Conservation (phyloP, 345 rosid genomes). For the Ricinus communis region DNA sequence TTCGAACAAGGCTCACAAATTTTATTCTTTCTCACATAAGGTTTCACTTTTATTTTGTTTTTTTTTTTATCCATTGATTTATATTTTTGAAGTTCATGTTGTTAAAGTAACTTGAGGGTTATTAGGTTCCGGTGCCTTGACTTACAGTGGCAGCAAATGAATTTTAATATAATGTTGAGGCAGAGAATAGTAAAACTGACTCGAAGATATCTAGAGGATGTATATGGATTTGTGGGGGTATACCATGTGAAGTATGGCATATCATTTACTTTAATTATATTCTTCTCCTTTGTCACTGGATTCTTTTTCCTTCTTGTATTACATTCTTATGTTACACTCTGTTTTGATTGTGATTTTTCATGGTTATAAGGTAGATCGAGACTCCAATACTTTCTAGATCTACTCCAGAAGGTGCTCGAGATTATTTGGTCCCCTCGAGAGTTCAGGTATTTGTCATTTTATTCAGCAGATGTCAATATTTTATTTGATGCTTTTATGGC, state of each 20-base stretch:
- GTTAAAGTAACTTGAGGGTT: neutral
- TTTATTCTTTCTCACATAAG: neutral
- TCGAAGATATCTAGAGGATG: constrained; percentile 82
- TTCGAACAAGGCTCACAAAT: neutral
- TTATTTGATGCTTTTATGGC: neutral
- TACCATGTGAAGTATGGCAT: constrained; percentile 7
- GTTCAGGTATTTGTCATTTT: constrained; percentile 67
- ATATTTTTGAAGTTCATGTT: neutral
- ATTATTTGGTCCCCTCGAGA: constrained; percentile 95
- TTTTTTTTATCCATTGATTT: neutral
- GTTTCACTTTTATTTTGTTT: neutral
- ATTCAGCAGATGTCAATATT: neutral
- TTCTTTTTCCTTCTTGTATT: neutral
- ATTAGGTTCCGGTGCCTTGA: constrained; percentile 87
- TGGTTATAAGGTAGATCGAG: constrained; percentile 79
- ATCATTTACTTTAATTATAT: neutral
- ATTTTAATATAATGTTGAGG: constrained; percentile 65
- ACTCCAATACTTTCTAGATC: constrained; percentile 95
- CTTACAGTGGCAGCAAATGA: constrained; percentile 90
- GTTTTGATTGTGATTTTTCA: constrained; percentile 45
- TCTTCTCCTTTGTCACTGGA: neutral
- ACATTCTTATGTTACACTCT: constrained; percentile 2
- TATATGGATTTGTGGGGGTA: constrained; percentile 88
- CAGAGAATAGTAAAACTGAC: constrained; percentile 87
- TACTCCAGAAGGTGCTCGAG: constrained; percentile 98